Evolutionary conservation across 1,284 basidiomycete species (phyloP).

Genomic region (Gomphus bonarii): DNA sequence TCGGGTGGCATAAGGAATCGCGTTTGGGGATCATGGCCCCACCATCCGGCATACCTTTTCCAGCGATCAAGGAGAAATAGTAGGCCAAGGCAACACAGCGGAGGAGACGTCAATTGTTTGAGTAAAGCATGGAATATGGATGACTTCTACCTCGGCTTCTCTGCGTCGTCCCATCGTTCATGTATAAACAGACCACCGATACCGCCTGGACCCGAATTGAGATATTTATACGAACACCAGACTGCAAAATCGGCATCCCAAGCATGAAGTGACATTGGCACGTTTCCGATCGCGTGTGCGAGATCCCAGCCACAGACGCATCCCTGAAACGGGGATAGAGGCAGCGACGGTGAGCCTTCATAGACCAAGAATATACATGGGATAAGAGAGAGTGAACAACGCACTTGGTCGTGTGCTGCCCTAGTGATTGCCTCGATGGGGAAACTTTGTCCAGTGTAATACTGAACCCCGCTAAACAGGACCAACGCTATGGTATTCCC

Average conservation of each 20-base stretch:
- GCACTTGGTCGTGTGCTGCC: slow-evolving; percentile 73
- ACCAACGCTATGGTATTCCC: slow-evolving; percentile 77
- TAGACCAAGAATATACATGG: not conserved
- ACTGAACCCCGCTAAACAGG: slow-evolving; percentile 87
- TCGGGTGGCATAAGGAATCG: slow-evolving; percentile 85
- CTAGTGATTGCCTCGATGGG: slow-evolving; percentile 77
- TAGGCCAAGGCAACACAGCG: slow-evolving; percentile 1
- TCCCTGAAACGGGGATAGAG: slow-evolving; percentile 39
- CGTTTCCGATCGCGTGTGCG: slow-evolving; percentile 93
- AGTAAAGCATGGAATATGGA: not conserved
- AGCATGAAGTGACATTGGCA: slow-evolving; percentile 80
- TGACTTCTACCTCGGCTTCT: slow-evolving; percentile 41
- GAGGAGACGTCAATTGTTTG: not conserved
- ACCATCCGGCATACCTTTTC: slow-evolving; percentile 86
- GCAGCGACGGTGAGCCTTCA: not conserved
- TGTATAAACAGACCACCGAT: slow-evolving; percentile 92
- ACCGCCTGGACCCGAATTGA: slow-evolving; percentile 91
- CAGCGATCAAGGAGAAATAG: slow-evolving; percentile 10
- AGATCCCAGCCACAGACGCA: slow-evolving; percentile 94
- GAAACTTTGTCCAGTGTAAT: slow-evolving; percentile 97
- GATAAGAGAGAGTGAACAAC: slow-evolving; percentile 10
- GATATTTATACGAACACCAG: slow-evolving; percentile 98
- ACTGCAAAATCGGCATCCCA: slow-evolving; percentile 97
- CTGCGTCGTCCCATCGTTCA: slow-evolving; percentile 60
- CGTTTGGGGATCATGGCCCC: slow-evolving; percentile 84